phyloP scores from a whole-genome alignment of 805 yeast genomes.

The Candida germanica region DNA sequence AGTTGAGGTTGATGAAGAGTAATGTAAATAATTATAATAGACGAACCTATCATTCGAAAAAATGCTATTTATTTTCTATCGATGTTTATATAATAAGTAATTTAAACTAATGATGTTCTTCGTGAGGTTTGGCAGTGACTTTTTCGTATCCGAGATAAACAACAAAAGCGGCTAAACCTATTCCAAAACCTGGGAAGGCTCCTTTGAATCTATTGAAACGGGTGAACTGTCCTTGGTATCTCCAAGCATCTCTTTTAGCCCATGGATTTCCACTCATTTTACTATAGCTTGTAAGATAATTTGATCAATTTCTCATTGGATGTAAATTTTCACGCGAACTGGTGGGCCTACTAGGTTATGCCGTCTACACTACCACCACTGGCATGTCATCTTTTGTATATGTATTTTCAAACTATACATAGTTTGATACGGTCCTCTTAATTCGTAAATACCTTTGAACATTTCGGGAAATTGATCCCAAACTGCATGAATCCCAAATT shows the following conservation, averaged over 20 bases:
- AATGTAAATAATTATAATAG: slow-evolving; percentile 11
- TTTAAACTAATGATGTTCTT: slow-evolving; percentile 22
- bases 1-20: slow-evolving; percentile 6
- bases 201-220: slow-evolving; percentile 65
- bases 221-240: slow-evolving; percentile 79
- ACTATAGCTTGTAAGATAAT: slow-evolving; percentile 1
- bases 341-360: no score
- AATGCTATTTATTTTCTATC: not conserved
- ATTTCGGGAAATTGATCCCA: no score
- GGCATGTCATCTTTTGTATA: no score
- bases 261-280: slow-evolving; percentile 36
- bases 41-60: no score
- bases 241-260: slow-evolving; percentile 83
- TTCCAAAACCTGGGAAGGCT: slow-evolving; percentile 77
- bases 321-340: not conserved
- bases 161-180: slow-evolving; percentile 73
- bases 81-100: no score
- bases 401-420: no score
- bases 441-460: no score
- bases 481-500: no score
- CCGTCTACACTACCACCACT: no score
- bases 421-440: no score
- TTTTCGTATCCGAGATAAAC: slow-evolving; percentile 63
- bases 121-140: slow-evolving; percentile 33
- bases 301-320: slow-evolving; percentile 8